phyloP scores from a whole-genome alignment of 768 basidiomycete genomes.

The Leccinum incarnatum region DNA sequence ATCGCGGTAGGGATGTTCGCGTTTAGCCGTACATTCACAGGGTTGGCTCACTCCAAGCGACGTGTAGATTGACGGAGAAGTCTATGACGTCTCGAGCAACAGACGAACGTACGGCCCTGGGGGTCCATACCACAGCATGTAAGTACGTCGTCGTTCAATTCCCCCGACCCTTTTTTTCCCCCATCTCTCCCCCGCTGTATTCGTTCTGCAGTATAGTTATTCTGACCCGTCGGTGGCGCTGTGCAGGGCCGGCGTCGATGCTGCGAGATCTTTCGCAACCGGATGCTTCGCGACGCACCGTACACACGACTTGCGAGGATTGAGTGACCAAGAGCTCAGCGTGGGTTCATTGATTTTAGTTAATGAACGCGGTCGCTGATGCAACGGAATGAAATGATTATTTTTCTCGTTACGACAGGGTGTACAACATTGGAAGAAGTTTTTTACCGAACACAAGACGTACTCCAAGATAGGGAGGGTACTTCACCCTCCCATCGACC shows the following conservation, averaged over 20 bases:
- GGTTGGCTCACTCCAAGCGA: constrained; percentile 11
- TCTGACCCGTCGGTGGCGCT: constrained; percentile 20
- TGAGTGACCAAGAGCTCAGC: constrained; percentile 65
- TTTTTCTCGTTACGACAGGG: constrained; percentile 42
- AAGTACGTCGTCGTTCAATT: constrained; percentile 12
- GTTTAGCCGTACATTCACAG: constrained; percentile 1
- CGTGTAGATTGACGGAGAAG: constrained; percentile 81
- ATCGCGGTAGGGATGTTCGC: constrained; percentile 60
- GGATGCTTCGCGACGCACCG: constrained; percentile 90
- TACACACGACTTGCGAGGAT: constrained; percentile 86
- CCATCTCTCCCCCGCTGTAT: not conserved
- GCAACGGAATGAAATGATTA: not conserved
- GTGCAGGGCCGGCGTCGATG: constrained; percentile 77
- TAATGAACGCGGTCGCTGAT: not conserved
- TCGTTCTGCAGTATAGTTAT: constrained; percentile 17
- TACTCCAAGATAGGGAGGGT: constrained; percentile 81
- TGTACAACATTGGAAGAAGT: constrained; percentile 85
- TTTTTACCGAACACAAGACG: constrained; percentile 78
- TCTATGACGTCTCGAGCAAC: constrained; percentile 87
- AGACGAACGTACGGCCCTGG: constrained; percentile 82
- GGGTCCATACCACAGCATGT: constrained; percentile 78
- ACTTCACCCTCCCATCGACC: constrained; percentile 73
- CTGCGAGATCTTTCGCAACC: constrained; percentile 89
- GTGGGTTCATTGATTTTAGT: constrained; percentile 42
- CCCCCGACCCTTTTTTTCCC: not conserved